Percentiles rank a stretch among this genome's conserved stretches.
phyloP scores from a whole-genome alignment of 108 stramenopile species.

The Cyclotella baltica region DNA sequence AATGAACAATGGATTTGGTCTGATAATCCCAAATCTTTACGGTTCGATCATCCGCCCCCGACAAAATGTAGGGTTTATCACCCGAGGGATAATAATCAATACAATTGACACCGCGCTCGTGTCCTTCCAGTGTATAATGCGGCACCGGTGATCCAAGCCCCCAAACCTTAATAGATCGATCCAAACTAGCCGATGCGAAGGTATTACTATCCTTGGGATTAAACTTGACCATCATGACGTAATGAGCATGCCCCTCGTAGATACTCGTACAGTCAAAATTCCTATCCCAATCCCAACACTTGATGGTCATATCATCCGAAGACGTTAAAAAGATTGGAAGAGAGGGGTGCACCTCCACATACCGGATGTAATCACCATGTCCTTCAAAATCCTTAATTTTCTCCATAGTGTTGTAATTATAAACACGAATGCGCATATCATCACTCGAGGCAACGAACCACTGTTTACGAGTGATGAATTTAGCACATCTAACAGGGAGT shows the following conservation, averaged over 20 bases:
- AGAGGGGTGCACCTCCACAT: constrained; percentile 97
- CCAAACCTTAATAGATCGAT: constrained; percentile 98
- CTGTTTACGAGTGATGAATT: constrained; percentile 96
- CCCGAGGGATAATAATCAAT: constrained; percentile 99
- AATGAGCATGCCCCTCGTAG: constrained; percentile 99
- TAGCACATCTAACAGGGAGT: constrained; percentile 96
- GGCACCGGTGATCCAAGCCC: constrained; percentile 88
- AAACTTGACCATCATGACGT: constrained; percentile 99
- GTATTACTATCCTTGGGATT: constrained; percentile 99
- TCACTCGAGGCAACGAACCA: constrained; percentile 96
- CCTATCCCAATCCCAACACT: constrained; percentile 98
- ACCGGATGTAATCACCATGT: constrained; percentile 98
- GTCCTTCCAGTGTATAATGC: constrained; percentile 98
- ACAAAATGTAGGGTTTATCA: constrained; percentile 98
- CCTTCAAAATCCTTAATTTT: constrained; percentile 98
- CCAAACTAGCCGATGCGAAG: constrained; percentile 97
- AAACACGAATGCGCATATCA: constrained; percentile 93
- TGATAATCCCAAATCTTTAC: constrained; percentile 98
- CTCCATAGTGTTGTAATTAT: constrained; percentile 99
- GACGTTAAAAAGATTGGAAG: constrained; percentile 90
- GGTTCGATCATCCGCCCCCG: constrained; percentile 97
- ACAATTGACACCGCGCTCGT: constrained; percentile 98
- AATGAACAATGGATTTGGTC: constrained; percentile 95
- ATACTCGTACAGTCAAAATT: constrained; percentile 94
- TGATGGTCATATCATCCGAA: constrained; percentile 98